Evolutionary conservation across 2,329 filamentous ascomycete species (phyloP), one percentile per base, ranked within the genome.

Genomic region (Ceratocystis papillata): DNA sequence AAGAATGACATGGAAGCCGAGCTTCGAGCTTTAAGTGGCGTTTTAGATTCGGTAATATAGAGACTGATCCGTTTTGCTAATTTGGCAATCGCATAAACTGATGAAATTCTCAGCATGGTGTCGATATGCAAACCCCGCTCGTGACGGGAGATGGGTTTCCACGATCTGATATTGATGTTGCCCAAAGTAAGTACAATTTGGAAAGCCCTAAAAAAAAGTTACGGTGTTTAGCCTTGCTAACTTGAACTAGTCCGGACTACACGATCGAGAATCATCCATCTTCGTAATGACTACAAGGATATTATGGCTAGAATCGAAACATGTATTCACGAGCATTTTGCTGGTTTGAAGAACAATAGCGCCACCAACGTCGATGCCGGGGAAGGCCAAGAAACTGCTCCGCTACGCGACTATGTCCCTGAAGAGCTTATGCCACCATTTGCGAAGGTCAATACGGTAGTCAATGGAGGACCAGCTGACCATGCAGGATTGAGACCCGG

Each of bases 211-310:
- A n/a, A 37, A 25, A 30, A 57, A 10, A 8, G 28, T 0, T 25
- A 59, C 44, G 17, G 37, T 63, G 63, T 8, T 45, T 44, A 5
- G 10, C 15, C 3, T 59, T 55, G 28, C 12, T 33, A 41, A 64
- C 37, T 70, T 74, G 63, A 72, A 60, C 50, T 3, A 20, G 90
- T 99, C 73, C 89, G 94, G 69, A 96, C 90, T n/a, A 96, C 92
- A 46, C 83, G 94, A 75, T 84, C 92, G 33, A 86, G 89, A 68
- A 96, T 99, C 70, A 94, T 97, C 70, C 81, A 87, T 70, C 81
- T 97, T 48, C 87, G 89, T 70, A 97, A 96, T 73, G 94, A 99
- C 76, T 93, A 96, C 78, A 96, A 95, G 74, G 85, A 86, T 48
- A 77, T 96, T 55, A 96, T 97, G 91, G 77, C 77, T 67, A 79